Conservation (phyloP, 2,329 filamentous ascomycete species). For the Fusarium nisikadoi region DNA sequence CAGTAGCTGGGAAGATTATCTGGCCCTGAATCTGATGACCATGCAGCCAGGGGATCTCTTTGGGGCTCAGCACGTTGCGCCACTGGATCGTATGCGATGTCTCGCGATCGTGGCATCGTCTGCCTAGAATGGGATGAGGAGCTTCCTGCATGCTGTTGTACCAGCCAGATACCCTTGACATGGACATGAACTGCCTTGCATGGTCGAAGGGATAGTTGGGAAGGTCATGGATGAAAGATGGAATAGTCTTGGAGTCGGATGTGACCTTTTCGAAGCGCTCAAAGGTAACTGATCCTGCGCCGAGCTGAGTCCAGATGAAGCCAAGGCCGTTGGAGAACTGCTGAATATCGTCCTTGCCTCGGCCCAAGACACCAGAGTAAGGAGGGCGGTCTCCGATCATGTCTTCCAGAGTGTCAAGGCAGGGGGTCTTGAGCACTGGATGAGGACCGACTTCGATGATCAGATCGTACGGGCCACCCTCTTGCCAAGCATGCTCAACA, state of each 20-base stretch:
- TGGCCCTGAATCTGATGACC: background rate
- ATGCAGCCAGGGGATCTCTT: background rate
- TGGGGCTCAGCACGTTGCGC: background rate
- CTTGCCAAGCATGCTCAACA: background rate
- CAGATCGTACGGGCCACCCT: background rate
- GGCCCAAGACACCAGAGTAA: background rate
- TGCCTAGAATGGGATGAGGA: background rate
- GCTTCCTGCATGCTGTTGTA: background rate
- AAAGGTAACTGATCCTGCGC: fast-evolving
- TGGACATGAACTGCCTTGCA: background rate
- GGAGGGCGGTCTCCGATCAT: background rate
- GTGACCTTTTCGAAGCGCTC: background rate
- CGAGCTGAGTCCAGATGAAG: background rate
- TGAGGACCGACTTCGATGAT: conserved; percentile 8
- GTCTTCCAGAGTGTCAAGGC: fast-evolving
- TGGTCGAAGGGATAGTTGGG: background rate
- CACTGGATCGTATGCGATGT: background rate
- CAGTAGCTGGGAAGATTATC: background rate
- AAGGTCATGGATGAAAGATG: background rate
- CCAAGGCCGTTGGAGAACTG: background rate
- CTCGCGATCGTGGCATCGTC: background rate
- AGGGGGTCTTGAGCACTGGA: background rate
- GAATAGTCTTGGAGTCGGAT: fast-evolving
- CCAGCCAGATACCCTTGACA: background rate
- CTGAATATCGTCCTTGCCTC: background rate